A percentile compares a stretch with the other conserved stretches of the same genome.
Conservation (phyloP, 1,284 basidiomycete genomes). For the Ceratobasidium sp. region DNA sequence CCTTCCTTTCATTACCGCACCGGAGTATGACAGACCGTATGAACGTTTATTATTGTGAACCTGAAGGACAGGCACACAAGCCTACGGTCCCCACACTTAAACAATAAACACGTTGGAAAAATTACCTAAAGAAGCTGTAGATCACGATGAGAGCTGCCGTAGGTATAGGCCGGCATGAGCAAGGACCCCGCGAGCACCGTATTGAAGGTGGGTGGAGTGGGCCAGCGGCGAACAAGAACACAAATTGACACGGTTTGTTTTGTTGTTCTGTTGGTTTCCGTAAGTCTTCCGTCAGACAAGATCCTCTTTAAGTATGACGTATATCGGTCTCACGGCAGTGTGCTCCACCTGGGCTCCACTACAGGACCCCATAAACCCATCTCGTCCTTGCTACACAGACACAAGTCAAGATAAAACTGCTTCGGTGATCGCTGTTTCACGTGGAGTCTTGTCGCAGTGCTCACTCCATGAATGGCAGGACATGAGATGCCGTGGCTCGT, state of each 20-base stretch:
- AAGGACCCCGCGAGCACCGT: background rate
- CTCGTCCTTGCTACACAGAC: background rate
- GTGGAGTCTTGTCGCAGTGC: background rate
- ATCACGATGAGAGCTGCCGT: background rate
- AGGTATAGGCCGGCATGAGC: background rate
- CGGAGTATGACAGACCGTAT: background rate
- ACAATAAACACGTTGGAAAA: background rate
- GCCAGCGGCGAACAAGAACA: background rate
- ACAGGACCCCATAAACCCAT: background rate
- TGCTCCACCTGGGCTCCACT: background rate
- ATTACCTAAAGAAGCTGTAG: background rate
- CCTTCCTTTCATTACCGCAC: slow-evolving; percentile 7
- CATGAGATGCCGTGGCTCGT: background rate
- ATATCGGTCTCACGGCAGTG: background rate
- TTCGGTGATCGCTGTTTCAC: background rate
- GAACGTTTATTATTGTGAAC: background rate
- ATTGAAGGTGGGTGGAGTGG: background rate
- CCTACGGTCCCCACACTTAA: background rate
- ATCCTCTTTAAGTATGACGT: background rate
- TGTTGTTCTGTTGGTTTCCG: background rate
- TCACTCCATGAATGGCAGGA: background rate
- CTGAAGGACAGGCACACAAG: background rate
- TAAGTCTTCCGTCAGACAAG: background rate
- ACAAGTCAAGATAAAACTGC: background rate
- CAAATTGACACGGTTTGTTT: background rate